phyloP scores from a whole-genome alignment of 768 basidiomycete genomes.

The Boletus tylopilopsis region DNA sequence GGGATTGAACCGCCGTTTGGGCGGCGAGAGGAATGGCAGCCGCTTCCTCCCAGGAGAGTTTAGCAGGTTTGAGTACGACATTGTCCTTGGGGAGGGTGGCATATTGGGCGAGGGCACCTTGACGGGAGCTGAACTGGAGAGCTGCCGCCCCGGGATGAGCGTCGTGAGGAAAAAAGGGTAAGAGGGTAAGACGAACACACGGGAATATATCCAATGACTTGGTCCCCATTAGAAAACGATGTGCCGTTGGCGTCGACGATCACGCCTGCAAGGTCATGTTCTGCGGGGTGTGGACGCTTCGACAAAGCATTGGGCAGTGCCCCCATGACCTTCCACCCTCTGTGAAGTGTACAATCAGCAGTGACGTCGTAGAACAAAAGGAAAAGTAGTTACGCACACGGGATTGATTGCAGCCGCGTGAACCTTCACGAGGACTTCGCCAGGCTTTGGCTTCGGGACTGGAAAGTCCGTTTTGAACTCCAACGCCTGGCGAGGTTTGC shows the following conservation, averaged over 20 bases:
- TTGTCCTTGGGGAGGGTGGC: constrained; percentile 46
- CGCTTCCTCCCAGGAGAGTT: constrained; percentile 52
- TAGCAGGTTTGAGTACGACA: constrained; percentile 36
- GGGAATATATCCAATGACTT: constrained; percentile 57
- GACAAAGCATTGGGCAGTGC: constrained; percentile 44
- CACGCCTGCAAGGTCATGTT: constrained; percentile 61
- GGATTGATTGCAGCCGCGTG: constrained; percentile 65
- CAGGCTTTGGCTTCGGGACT: constrained; percentile 33
- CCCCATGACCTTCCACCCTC: constrained; percentile 58
- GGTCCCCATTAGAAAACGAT: constrained; percentile 53
- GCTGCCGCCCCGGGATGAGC: constrained; percentile 7
- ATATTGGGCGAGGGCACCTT: constrained; percentile 63
- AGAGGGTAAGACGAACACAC: constrained; percentile 25
- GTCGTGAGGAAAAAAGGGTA: too few species aligned
- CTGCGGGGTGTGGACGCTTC: constrained; percentile 49
- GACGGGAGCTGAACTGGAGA: constrained; percentile 34
- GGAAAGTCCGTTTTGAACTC: constrained; percentile 25
- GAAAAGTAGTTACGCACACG: constrained; percentile 37
- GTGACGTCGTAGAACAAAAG: too few species aligned
- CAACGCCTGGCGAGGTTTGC: constrained; percentile 30
- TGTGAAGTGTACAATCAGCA: constrained; percentile 19
- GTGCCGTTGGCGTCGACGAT: constrained; percentile 54
- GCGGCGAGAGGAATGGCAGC: constrained; percentile 58
- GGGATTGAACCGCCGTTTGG: constrained; percentile 54
- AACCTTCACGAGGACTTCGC: constrained; percentile 50